Evolutionary conservation across 2,329 filamentous ascomycete genomes (phyloP), one percentile per base, ranked within the genome.

Genomic region (Sclerotinia borealis): DNA sequence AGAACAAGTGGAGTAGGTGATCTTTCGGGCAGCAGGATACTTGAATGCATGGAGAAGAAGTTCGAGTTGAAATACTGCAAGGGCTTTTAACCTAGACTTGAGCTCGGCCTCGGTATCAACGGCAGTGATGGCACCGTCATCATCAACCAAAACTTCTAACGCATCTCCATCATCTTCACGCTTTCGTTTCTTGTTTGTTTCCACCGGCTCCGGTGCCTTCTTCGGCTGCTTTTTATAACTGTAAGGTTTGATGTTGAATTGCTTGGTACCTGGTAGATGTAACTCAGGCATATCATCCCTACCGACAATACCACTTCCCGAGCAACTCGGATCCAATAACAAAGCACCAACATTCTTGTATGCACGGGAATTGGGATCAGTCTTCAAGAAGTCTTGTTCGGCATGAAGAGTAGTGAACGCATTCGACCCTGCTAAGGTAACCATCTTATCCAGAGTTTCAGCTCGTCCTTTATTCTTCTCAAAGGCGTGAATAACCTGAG

Each of bases 1-100:
- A 0, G 93, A 98, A 74, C 95, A 99, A 0, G 95, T 98, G 39
- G 92, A 96, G 74, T 98, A 99, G 0, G 91, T 93, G 49, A 98
- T 87, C 68, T 85, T 88, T 15, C 75, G 81, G 0, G 91, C 92
- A 1, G 83, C 80, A 0, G 92, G 88, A 70, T 98, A 99, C 27
- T 79, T 77, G 76, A 98, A 88, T 0, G 95, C 93, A 74, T 97
- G 95, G 52, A 89, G 81, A 2, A 99, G 79, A 13, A 98, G 85
- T 31, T 84, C 85, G 7, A 93, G 82, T 76, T 99, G 95, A 69
- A 98, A 95, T 2, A 84, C 82, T 0, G 93, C 87, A 1, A 99
- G 80, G 5, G 91, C 88, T 17, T 82, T 79, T 17, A 98, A 80
- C 3, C 93, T 85, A 8, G 84, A 80, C 47, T 81, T 76, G 17